Base-by-base conservation (phyloP, 352 stramenopile species). In the Pythium brachiatum region DNA sequence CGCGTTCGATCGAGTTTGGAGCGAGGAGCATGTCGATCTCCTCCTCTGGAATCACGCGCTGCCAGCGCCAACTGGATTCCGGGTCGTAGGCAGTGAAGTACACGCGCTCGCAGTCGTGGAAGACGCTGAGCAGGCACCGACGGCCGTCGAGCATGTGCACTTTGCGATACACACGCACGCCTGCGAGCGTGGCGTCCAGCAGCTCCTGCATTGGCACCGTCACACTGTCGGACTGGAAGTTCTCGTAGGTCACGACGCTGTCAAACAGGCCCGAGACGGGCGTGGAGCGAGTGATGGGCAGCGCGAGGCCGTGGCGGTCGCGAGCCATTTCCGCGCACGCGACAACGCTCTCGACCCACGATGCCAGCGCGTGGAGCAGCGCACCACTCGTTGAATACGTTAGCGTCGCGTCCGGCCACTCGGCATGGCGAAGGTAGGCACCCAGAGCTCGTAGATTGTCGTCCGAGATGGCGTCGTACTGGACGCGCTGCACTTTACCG, bases 21-120 rank as follows among this genome's bases (percentile, higher is more conserved):
- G 80, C 74, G 5, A 94, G 67, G 7, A 94, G 52, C 3, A 53
- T 54, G 54, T 92, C 75, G 23, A 93, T 74, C 6, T 89, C 64
- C 7, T 77, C 52, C 46, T 94, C 81, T 0, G 65, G 64, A 18
- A 94, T 73, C 6, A 72, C 64, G 3, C 72, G 73, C 29, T 85
- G 71, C 83, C 83, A 92, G 7, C 73, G 57, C 25, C 70, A 76
- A 41, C 75, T 77, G 6, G 71, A 76, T 1, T 56, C 59, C 0
- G 86, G 83, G 7, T 88, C 79, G 66, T 94, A 94, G 5, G 70
- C 81, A 23, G 61, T 87, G 32, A 89, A 81, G 48, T 77, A 94
- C 25, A 92, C 66, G 32, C 78, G 75, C 51, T 77, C 65, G 48
- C 80, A 92, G 60, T 94, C 83, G 44, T 90, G 86, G 29, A 76